Evolutionary conservation across 768 basidiomycete species (phyloP).

Genomic region (Chalciporus pseudorubinellus): DNA sequence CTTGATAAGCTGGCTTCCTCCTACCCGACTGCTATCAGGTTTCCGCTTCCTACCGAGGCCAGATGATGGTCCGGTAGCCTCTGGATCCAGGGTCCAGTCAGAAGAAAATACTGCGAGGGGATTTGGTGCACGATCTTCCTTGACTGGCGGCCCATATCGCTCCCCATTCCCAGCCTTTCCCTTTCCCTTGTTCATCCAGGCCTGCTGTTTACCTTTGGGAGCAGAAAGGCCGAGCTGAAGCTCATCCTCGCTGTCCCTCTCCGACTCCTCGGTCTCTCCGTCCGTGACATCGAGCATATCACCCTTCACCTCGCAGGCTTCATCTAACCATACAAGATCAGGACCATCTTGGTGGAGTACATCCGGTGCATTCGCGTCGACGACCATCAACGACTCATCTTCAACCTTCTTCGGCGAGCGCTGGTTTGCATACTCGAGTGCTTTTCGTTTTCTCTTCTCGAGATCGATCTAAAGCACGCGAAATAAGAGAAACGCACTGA

Average conservation of each 20-base stretch:
- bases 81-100: slow-evolving; percentile 23
- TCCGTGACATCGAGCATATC: slow-evolving; percentile 19
- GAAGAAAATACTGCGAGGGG: slow-evolving; percentile 14
- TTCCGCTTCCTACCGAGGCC: slow-evolving; percentile 10
- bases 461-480: slow-evolving; percentile 16
- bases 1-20: slow-evolving; percentile 24
- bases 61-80: slow-evolving; percentile 8
- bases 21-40: slow-evolving; percentile 7
- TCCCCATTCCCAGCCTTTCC: neutral
- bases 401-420: slow-evolving; percentile 13
- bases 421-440: slow-evolving; percentile 14
- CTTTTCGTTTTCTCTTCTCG: slow-evolving; percentile 28
- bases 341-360: slow-evolving; percentile 7
- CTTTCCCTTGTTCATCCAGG: neutral
- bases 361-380: slow-evolving; percentile 28
- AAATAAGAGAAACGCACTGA: neutral
- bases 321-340: slow-evolving; percentile 27
- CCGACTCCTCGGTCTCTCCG: slow-evolving; percentile 12
- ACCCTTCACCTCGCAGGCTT: slow-evolving; percentile 28
- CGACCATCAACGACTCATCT: slow-evolving; percentile 30
- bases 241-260: slow-evolving; percentile 23
- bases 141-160: slow-evolving; percentile 3
- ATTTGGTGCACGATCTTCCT: slow-evolving; percentile 2
- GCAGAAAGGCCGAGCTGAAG: neutral
- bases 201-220: slow-evolving; percentile 9